Evolutionary conservation across 2,329 filamentous ascomycete species (phyloP), one percentile per base, ranked within the genome.

Genomic region (Calycina herbarum): DNA sequence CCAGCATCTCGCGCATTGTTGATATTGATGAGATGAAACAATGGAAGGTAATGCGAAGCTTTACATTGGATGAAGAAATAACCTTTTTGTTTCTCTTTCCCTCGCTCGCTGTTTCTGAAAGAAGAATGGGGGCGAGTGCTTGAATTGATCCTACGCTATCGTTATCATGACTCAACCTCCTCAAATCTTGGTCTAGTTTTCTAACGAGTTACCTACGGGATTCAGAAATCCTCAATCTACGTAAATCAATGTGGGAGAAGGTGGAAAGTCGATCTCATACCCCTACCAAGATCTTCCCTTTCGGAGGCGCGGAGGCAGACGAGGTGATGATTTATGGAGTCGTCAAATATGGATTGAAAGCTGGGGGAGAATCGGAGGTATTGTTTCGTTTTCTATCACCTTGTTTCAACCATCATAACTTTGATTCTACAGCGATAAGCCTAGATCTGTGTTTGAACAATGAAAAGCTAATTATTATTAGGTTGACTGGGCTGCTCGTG

Each of bases 291-390:
- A 78, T 86, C 42, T 85, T 82, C 70, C 79, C 82, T 0, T 85
- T 83, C 71, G 81, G 82, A 7, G 65, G 76, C 2, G 75, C 76
- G 20, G 48, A 79, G 10, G 38, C 78, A 1, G 74, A 82, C 35
- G 82, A 86, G 68, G 78, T 83, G 20, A 86, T 86, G 83, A 70
- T 86, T 3, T 80, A 81, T 68, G 84, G 84, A 0, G 82, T 75
- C 3, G 85, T 86, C 13, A 79, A 79, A 54, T 86, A 85, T 73
- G 78, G 72, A 15, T 71, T 86, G 63, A 85, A 83, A 71, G 81
- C 82, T 71, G 84, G 83, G 17, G 69, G 66, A 63, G 70, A 71
- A 31, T 67, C 67, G 10, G 61, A 69, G 31, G 71, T 72, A 11
- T 3, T 59, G 69, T 69, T 35, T 57, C 61, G n/a, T 59, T 17